These are phyloP conservation scores for Mucor piriformis DNA, from an alignment of 371 early-diverging fungal genomes.

Conservation along the genomic window DNA sequence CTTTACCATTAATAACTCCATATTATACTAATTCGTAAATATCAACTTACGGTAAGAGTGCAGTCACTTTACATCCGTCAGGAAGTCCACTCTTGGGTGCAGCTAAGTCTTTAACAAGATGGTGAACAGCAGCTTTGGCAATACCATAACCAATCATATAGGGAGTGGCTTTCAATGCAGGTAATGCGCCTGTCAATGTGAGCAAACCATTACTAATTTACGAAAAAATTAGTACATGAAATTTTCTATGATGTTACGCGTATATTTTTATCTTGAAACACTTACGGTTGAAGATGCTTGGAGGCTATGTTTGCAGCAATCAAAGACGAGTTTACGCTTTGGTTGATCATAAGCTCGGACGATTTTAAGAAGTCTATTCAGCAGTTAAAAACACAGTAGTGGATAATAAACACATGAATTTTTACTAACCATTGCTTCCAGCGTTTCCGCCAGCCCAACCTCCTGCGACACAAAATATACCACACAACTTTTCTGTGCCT, in stretches of 20 bases:
- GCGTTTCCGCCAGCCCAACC: slow-evolving; percentile 98
- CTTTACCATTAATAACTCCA: not conserved
- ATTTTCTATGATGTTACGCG: not conserved
- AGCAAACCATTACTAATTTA: slow-evolving; percentile 75
- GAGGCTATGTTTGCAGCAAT: slow-evolving; percentile 86
- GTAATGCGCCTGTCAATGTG: slow-evolving; percentile 82
- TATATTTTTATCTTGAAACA: not conserved
- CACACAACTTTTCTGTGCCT: slow-evolving; percentile 66
- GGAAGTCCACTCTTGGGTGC: slow-evolving; percentile 80
- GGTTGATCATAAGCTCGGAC: slow-evolving; percentile 77
- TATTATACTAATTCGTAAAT: not conserved
- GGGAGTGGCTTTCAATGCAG: slow-evolving; percentile 80
- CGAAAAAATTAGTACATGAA: slow-evolving; percentile 2
- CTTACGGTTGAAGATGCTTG: slow-evolving; percentile 71
- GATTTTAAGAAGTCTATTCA: slow-evolving; percentile 69
- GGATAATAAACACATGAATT: not conserved
- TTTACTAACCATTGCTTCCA: slow-evolving; percentile 60
- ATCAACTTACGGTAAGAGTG: slow-evolving; percentile 79
- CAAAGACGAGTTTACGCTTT: slow-evolving; percentile 83
- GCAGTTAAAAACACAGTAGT: not conserved
- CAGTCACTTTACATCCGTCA: slow-evolving; percentile 66
- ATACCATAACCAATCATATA: slow-evolving; percentile 94
- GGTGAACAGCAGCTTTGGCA: slow-evolving; percentile 95
- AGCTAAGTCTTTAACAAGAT: slow-evolving; percentile 81
- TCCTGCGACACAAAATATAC: slow-evolving; percentile 93